Percentiles rank a stretch among this genome's conserved stretches.
Conservation (phyloP, 2,329 filamentous ascomycete genomes). For the Colletotrichum sp. region DNA sequence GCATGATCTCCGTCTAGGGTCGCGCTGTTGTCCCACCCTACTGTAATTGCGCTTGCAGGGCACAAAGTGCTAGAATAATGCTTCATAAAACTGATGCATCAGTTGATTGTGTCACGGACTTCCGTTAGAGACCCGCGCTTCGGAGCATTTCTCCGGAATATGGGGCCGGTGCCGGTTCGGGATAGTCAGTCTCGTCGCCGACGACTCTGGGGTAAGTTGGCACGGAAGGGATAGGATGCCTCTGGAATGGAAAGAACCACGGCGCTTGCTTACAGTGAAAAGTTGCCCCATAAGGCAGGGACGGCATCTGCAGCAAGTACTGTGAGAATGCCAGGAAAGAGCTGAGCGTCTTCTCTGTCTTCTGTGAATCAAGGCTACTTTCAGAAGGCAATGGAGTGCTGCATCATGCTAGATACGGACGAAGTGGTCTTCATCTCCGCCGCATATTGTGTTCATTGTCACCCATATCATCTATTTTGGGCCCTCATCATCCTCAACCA, state of each 20-base stretch:
- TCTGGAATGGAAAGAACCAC: background rate
- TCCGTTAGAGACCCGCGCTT: background rate
- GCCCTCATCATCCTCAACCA: background rate
- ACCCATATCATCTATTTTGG: background rate
- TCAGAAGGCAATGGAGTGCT: background rate
- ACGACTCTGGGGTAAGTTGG: background rate
- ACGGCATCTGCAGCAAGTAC: background rate
- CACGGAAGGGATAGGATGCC: background rate
- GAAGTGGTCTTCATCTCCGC: background rate
- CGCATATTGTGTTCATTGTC: background rate
- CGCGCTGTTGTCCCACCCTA: background rate
- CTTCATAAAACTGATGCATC: background rate
- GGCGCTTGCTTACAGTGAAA: background rate
- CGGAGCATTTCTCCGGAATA: background rate
- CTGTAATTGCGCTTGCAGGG: background rate
- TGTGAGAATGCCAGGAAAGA: background rate
- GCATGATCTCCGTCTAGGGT: conserved; percentile 12
- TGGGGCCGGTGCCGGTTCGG: background rate
- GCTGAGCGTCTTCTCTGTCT: background rate
- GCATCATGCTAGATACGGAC: background rate
- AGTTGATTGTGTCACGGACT: background rate
- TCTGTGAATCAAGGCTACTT: background rate
- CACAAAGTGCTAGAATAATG: background rate
- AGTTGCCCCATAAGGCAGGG: background rate
- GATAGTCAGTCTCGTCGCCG: background rate